Percentiles rank a stretch among this genome's conserved stretches.
Conservation (phyloP, 2,329 filamentous ascomycete species). For the Diaporthe longicolla region DNA sequence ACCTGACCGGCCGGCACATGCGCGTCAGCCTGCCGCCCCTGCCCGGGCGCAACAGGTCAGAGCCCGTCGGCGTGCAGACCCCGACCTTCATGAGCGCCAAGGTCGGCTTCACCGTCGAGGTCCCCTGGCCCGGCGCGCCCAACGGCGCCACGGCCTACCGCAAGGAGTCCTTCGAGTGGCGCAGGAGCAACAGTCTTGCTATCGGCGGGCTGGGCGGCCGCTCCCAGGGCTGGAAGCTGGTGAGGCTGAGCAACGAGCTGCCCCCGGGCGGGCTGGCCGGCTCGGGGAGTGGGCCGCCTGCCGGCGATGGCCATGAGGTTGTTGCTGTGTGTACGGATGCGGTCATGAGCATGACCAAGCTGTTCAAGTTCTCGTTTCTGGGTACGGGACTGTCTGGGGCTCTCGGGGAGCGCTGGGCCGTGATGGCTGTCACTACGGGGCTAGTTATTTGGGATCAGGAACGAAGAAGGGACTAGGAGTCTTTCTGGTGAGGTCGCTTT, state of each 20-base stretch:
- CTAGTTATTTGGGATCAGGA: constrained; percentile 55
- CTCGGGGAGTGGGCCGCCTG: constrained; percentile 44
- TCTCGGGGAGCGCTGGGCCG: constrained; percentile 58
- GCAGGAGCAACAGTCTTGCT: constrained; percentile 53
- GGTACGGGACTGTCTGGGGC: constrained; percentile 56
- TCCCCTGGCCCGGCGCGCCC: constrained; percentile 46
- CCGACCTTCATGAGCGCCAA: constrained; percentile 11
- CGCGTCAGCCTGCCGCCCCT: constrained; percentile 51
- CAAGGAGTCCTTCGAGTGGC: constrained; percentile 60
- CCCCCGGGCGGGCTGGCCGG: constrained; percentile 41
- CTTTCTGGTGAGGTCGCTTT: neutral
- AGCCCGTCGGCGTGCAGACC: constrained; percentile 37
- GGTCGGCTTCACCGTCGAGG: constrained; percentile 52
- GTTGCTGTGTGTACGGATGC: constrained; percentile 56
- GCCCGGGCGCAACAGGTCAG: constrained; percentile 34
- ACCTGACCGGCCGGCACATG: constrained; percentile 41
- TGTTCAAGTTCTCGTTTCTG: constrained; percentile 57
- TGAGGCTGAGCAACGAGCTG: constrained; percentile 50
- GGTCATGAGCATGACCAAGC: constrained; percentile 52
- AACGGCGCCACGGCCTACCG: constrained; percentile 35
- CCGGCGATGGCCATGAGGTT: constrained; percentile 57
- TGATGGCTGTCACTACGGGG: constrained; percentile 59
- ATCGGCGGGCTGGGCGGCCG: constrained; percentile 51
- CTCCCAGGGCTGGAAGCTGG: constrained; percentile 58
- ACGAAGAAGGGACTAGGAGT: constrained; percentile 1